Base-by-base conservation (phyloP, 2,329 filamentous ascomycete genomes). In the Alternaria panax region DNA sequence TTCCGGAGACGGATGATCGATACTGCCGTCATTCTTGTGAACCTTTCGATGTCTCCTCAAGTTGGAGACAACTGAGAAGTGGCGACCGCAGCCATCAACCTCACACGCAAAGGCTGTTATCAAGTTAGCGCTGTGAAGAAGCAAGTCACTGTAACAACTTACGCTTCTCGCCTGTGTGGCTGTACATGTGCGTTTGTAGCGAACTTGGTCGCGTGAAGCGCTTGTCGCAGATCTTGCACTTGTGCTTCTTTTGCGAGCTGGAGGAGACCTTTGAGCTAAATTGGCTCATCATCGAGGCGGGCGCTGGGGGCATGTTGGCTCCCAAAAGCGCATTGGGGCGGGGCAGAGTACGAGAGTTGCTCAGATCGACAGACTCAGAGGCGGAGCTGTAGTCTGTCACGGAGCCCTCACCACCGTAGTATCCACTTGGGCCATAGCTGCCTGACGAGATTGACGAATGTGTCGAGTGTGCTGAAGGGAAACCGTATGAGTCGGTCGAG, bases 201-300 rank as follows among this genome's bases (percentile, higher is more conserved):
- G 94, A 97, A 75, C 93, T 97, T 1, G 94, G 94, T 54, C 94
- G 87, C 2, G 94, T 97, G 79, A 98, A 98, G 42, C 94, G 89
- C 86, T 98, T 97, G 80, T 97, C 94, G 83, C 94, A 98, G 60
- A 98, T 92, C 82, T 97, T 97, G 87, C 94, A 98, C 84, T 97
- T 97, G 83, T 98, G 95, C 85, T 98, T 98, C 88, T 98, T 98
- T 77, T 97, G 93, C 9, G 94, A 95, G 81, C 92, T 97, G 18
- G 92, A 93, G 0, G 93, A 93, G 52, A 97, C 90, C 81, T 97
- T 97, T 64, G 94, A 97, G 80, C 92, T 97, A 82, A 98, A 98
- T 73, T 96, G 93, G 52, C 92, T 89, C 95, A 99, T 99, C 93
- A 99, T 97, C 0, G 93, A 96, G 75, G 96, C 92, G 2, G 93